Evolutionary conservation across 805 yeast species (phyloP), one percentile per base, ranked within the genome.

Genomic region (Brettanomyces bruxellensis): DNA sequence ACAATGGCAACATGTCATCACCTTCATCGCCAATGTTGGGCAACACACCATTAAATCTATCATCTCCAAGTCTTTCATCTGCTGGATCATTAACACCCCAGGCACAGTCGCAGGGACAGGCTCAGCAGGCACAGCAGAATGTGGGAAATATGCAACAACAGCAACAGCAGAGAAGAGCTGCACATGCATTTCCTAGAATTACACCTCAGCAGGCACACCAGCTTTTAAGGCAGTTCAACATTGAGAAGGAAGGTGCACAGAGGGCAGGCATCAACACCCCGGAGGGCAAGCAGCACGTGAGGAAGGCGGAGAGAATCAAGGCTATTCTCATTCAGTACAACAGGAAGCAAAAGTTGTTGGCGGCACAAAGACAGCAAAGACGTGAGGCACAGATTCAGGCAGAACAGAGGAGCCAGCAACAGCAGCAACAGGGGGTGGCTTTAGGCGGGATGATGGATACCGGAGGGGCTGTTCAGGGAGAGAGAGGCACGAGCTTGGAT

Each of bases 281-380:
- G 0, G 78, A 70, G 48, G 88, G 87, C 18, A 75, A 76, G 53
- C 81, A 78, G 50, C 83, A 82, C 54, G 64, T 77, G 53, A 70
- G 70, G 49, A 78, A 76, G 50, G 88, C 87, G 3, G 79, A 82
- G 40, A 74, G 73, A 46, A 78, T 83, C 51, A 81, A 78, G 58
- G 76, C 75, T 40, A 69, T 83, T 34, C 68, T 83, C 56, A 66
- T 80, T 44, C 76, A 74, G 46, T 65, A 60, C 45, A 54, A 62
- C 38, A 54, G 52, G 46, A 59, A 57, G 45, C 62, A 56, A 38
- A 59, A 58, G 39, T 43, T 55, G 43, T 44, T 55, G 12, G 61
- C 59, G 44, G 62, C 61, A 9, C 62, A 60, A 47, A 60, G 61
- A 25, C 67, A 61, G 40, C 59, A 57, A 13, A 60, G 55, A 40